A percentile compares a stretch with the other conserved stretches of the same genome.
These are phyloP conservation scores for Rhizopus delemar DNA, from an alignment of 371 early-diverging fungal species.

Conservation along the genomic window DNA sequence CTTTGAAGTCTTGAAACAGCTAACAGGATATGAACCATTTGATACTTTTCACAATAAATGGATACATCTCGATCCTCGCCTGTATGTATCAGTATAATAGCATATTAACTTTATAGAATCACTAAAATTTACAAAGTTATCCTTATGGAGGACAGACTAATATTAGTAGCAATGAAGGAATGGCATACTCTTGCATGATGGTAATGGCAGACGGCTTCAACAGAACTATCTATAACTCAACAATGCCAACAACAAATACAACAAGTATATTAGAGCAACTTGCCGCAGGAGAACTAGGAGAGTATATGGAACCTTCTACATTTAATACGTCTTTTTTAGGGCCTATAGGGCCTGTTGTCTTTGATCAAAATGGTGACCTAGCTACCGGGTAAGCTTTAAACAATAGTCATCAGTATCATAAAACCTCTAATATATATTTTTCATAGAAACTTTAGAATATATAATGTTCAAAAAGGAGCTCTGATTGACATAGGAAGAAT, in stretches of 20 bases:
- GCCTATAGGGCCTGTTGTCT: constrained; percentile 58
- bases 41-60: constrained; percentile 50
- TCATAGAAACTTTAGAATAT: constrained; percentile 50
- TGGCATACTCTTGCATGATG: constrained; percentile 61
- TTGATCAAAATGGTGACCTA: constrained; percentile 60
- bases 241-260: constrained; percentile 16
- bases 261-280: constrained; percentile 22
- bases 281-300: constrained; percentile 34
- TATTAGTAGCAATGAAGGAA: constrained; percentile 41
- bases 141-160: constrained; percentile 39
- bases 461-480: constrained; percentile 53
- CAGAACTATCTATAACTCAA: constrained; percentile 33
- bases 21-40: constrained; percentile 49
- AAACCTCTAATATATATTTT: constrained; percentile 16
- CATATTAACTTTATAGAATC: background rate
- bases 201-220: constrained; percentile 55
- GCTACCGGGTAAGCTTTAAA: constrained; percentile 34
- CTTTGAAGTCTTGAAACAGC: constrained; percentile 32
- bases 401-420: background rate
- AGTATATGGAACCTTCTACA: constrained; percentile 31
- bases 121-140: constrained; percentile 22
- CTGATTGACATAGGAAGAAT: constrained; percentile 49
- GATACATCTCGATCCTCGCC: constrained; percentile 41
- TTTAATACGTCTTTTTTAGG: constrained; percentile 58
- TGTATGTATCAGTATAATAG: constrained; percentile 29